Percentiles rank a stretch among this genome's conserved stretches.
These are phyloP conservation scores for Eucalyptus pauciflora DNA, from an alignment of 345 rosid species.

Conservation along the genomic window DNA sequence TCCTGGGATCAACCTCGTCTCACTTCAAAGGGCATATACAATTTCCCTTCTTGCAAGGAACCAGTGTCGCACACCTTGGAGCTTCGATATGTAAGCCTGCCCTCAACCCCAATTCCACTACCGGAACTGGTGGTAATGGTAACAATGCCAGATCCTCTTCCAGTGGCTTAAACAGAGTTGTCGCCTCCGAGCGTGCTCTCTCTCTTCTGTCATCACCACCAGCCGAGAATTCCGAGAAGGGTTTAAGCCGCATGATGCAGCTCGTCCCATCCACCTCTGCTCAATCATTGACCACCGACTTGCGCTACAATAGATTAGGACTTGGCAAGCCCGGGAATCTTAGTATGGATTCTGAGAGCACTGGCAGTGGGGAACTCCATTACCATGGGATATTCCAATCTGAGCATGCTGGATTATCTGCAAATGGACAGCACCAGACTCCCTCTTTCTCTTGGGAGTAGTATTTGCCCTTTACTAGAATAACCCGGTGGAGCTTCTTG, in stretches of 20 bases:
- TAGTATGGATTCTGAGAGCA: slow-evolving; percentile 12
- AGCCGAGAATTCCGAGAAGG: slow-evolving; percentile 20
- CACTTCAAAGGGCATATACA: slow-evolving; percentile 20
- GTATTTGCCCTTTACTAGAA: neutral
- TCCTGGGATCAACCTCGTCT: slow-evolving; percentile 16
- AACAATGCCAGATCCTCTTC: slow-evolving; percentile 26
- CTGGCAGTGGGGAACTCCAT: slow-evolving; percentile 7
- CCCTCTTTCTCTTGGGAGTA: slow-evolving; percentile 58
- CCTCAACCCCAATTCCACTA: slow-evolving; percentile 3
- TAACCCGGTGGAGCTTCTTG: neutral
- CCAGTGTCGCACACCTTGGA: slow-evolving; percentile 5
- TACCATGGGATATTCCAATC: slow-evolving; percentile 14
- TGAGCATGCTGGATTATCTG: slow-evolving; percentile 27
- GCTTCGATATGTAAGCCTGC: slow-evolving; percentile 15
- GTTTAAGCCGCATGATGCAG: slow-evolving; percentile 24
- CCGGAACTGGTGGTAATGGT: neutral
- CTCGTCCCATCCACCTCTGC: slow-evolving; percentile 17
- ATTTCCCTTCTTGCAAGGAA: slow-evolving; percentile 28
- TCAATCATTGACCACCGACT: slow-evolving; percentile 22
- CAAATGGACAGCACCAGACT: slow-evolving; percentile 25
- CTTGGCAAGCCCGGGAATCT: slow-evolving; percentile 12
- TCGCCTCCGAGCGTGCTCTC: slow-evolving; percentile 45
- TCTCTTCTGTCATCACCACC: slow-evolving; percentile 85
- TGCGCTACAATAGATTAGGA: slow-evolving; percentile 17
- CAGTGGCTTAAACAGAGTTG: slow-evolving; percentile 6